Base-by-base conservation (phyloP, 73 alveolate genomes). In the Diophrys sp. region DNA sequence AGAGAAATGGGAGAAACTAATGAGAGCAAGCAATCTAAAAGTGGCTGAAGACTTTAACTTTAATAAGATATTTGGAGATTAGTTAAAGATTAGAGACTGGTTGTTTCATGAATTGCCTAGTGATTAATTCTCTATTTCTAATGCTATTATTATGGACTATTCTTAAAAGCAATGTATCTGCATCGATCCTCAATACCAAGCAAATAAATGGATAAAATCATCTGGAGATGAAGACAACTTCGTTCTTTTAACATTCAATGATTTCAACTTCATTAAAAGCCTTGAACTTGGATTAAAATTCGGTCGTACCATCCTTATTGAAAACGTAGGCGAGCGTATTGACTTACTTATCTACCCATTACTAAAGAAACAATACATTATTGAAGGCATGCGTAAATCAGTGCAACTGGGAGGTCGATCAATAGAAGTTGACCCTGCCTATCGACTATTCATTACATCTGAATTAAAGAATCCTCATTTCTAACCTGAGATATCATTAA, bases 181-280 rank as follows among this genome's bases (percentile, higher is more conserved):
- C 97, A 97, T 97, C 29, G 99, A 98, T 77, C 99, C 99, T 0
- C 96, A 98, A 79, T 95, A 94, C 78, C 95, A 98, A 89, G 99
- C 99, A 0, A 94, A 92, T 85, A 94, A 90, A 67, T 98, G 99
- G 99, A 87, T 98, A 67, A 94, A 91, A 80, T 89, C 87, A 56
- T 44, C 55, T 30, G 92, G 78, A 18, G 55, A 70, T 26, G 68
- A 66, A 31, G 80, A 75, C 30, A 84, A 87, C 29, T 14, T 87
- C 5, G 70, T 73, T 31, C 29, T 81, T 8, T 68, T 87, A 0
- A 75, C 31, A n/a, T 86, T 94, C 75, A 87, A 92, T 78, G 84
- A 95, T 80, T 88, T 29, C 25, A 87, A 80, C 68, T 87, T 95
- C 70, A 73, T 90, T 34, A 91, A 92, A 79, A 80, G 79, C 18